Evolutionary conservation across 345 rosid genomes (phyloP), one percentile per base, ranked within the genome.

Genomic region (Gossypium raimondii): DNA sequence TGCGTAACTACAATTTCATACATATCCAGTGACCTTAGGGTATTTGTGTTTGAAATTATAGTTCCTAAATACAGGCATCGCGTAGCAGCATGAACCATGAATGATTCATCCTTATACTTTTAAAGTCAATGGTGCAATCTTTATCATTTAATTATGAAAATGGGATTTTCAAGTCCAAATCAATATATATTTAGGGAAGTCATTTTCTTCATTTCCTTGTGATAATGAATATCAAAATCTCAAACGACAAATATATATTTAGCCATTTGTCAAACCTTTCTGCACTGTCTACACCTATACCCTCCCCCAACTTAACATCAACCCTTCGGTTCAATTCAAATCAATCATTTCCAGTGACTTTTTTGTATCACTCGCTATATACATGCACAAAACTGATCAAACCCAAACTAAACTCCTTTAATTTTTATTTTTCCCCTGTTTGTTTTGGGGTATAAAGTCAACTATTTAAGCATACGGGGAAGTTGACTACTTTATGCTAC

Each of bases 201-300:
- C 24, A 51, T 51, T 51, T 51, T 16, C 60, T 27, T 51, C 24
- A 69, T 52, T 69, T 51, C 17, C 24, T 4, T 17, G 44, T 27
- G 45, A 27, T 29, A 5, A 52, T 50, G 38, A 17, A 4, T 0
- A 51, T 52, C 59, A 63, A 51, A 69, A 47, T 50, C 59, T 51
- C 16, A 69, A 22, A 2, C 9, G 16, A 1, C 41, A 50, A 4
- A 52, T 11, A 1, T 1, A 70, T 11, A 17, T 45, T 45, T 24
- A 20, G 60, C 43, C 52, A 59, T 5, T 57, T 57, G 73, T 69
- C 73, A 51, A 69, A 70, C 61, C 61, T 29, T 70, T 52, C 73
- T 27, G 73, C 73, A 17, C 9, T 29, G 73, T 52, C 61, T 70
- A 70, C 61, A 52, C 48, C 25, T 52, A 17, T n/a, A 29, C 10